These are phyloP conservation scores for Dendrocalamus latiflorus DNA, from an alignment of 202 grass and related monocot species.

Conservation along the genomic window DNA sequence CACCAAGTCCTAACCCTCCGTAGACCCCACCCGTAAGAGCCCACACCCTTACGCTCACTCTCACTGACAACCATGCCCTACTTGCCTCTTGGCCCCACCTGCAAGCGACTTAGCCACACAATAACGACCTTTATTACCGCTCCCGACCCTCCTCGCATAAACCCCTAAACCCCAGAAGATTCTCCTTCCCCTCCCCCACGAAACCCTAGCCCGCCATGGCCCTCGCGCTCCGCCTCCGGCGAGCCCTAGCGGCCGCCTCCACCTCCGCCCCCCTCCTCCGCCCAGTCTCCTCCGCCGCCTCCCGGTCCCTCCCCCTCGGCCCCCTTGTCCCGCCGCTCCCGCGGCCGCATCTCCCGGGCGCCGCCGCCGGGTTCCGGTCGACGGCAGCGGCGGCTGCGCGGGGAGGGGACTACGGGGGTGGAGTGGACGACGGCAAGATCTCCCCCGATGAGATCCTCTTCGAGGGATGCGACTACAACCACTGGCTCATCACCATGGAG, in stretches of 20 bases:
- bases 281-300: not conserved
- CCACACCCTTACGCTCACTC: not conserved
- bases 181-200: not conserved
- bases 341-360: conserved; percentile 12
- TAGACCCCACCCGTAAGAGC: not conserved
- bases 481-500: conserved; percentile 99
- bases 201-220: conserved; percentile 66
- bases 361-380: conserved; percentile 50
- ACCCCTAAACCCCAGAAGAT: conserved; percentile 28
- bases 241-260: conserved; percentile 51
- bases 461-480: conserved; percentile 95
- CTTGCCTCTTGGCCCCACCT: not conserved
- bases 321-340: not conserved
- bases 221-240: conserved; percentile 65
- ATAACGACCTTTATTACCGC: not conserved
- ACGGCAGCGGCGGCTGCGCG: conserved; percentile 41
- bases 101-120: not conserved
- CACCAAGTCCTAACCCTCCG: not conserved
- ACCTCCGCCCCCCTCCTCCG: conserved; percentile 23
- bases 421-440: conserved; percentile 45
- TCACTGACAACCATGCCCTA: not conserved
- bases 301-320: not conserved
- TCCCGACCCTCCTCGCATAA: not conserved
- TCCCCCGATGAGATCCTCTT: conserved; percentile 86
- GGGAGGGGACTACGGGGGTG: conserved; percentile 26